Conservation (phyloP, 1,284 basidiomycete species). For the Kalmanozyma brasiliensis region DNA sequence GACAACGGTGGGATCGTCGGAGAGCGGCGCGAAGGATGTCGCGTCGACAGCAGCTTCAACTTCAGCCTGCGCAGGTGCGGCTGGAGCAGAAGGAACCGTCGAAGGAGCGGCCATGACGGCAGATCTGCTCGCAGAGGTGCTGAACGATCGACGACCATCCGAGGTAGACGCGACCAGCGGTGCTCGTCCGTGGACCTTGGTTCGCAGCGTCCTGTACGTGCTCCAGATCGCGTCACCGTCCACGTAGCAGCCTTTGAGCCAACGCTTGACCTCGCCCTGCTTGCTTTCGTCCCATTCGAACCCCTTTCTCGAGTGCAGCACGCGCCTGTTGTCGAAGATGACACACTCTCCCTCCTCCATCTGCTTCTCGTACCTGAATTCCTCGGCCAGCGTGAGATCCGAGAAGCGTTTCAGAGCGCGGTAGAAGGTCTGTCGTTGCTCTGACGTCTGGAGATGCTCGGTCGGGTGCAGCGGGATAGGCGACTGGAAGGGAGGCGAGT, state of each 20-base stretch:
- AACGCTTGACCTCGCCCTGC: conserved; percentile 58
- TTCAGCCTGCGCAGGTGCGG: background rate
- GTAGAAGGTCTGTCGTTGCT: conserved; percentile 51
- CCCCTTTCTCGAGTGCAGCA: conserved; percentile 85
- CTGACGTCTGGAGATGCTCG: conserved; percentile 17
- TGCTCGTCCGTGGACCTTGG: conserved; percentile 29
- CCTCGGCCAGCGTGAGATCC: conserved; percentile 73
- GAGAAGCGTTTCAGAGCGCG: conserved; percentile 77
- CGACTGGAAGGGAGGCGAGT: conserved; percentile 94
- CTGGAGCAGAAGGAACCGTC: background rate
- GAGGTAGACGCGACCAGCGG: conserved; percentile 13
- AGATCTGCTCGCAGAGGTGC: conserved; percentile 3
- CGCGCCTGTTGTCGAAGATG: conserved; percentile 91
- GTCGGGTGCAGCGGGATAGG: conserved; percentile 70
- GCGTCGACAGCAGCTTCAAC: conserved; percentile 9
- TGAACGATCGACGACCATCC: conserved; percentile 18
- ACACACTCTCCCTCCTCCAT: conserved; percentile 86
- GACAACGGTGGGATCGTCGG: conserved; percentile 51
- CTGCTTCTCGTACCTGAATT: conserved; percentile 75
- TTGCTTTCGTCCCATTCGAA: conserved; percentile 73
- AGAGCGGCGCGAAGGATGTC: conserved; percentile 41
- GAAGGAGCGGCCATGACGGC: conserved; percentile 1
- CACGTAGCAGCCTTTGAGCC: conserved; percentile 83
- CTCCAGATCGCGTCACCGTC: conserved; percentile 82
- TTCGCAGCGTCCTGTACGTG: conserved; percentile 52